These are phyloP conservation scores for Alternaria tenuissima DNA, from an alignment of 2,329 filamentous ascomycete genomes.

Conservation along the genomic window DNA sequence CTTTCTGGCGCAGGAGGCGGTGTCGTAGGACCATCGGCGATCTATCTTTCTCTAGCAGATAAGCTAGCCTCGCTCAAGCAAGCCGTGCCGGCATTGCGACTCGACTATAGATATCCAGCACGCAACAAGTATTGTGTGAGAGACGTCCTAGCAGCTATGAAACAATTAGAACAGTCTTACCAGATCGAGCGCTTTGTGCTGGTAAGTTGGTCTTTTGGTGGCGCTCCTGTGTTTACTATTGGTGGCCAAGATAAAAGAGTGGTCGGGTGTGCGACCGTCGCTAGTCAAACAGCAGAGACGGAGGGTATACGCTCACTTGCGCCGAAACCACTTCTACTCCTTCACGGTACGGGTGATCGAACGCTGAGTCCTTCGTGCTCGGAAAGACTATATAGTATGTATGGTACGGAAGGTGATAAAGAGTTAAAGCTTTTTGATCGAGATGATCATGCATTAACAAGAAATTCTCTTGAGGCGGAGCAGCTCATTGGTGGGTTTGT, in stretches of 20 bases:
- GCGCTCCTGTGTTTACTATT: conserved; percentile 6
- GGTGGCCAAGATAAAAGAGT: background rate
- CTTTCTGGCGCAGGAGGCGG: conserved; percentile 4
- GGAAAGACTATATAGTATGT: background rate
- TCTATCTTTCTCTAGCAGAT: conserved; percentile 4
- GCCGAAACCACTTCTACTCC: background rate
- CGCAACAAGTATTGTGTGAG: conserved; percentile 4
- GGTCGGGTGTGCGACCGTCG: conserved; percentile 4
- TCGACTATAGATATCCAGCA: conserved; percentile 10
- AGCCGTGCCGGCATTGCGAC: background rate
- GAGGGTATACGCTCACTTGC: conserved; percentile 4
- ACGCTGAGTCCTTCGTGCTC: conserved; percentile 2
- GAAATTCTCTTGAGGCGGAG: conserved; percentile 6
- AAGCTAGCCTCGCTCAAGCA: background rate
- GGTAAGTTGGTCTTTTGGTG: conserved; percentile 10
- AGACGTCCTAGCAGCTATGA: conserved; percentile 7
- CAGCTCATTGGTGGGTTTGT: conserved; percentile 6
- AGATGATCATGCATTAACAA: conserved; percentile 10
- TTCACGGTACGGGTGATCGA: conserved; percentile 4
- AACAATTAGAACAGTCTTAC: background rate
- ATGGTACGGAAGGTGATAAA: background rate
- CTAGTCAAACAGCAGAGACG: conserved; percentile 8
- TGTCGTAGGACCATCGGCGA: conserved; percentile 3
- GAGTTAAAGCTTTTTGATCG: conserved; percentile 3
- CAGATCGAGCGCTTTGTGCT: background rate